These are phyloP conservation scores for Neurospora sp. DNA, from an alignment of 495 filamentous ascomycete species.

Conservation along the genomic window DNA sequence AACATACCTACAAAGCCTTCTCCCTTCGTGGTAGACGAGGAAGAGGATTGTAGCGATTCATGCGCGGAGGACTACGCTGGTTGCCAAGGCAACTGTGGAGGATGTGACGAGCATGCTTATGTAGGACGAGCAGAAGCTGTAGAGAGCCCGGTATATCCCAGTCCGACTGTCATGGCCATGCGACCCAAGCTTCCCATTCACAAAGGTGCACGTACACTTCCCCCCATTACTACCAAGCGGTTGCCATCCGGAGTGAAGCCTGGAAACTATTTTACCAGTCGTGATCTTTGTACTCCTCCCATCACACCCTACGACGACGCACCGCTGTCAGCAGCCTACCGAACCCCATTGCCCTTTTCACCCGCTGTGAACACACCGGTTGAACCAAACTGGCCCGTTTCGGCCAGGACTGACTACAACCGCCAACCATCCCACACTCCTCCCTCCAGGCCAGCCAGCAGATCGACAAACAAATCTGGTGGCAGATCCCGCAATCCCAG, in stretches of 20 bases:
- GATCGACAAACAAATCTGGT: neutral
- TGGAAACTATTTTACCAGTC: conserved; percentile 10
- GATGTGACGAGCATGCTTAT: conserved; percentile 2
- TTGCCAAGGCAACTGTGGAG: conserved; percentile 3
- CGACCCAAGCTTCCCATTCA: conserved; percentile 16
- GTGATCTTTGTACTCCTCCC: conserved; percentile 14
- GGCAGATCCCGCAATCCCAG: conserved; percentile 8
- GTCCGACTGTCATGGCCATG: conserved; percentile 2
- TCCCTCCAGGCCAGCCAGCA: conserved; percentile 3
- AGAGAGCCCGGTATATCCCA: conserved; percentile 6
- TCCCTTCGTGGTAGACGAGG: neutral
- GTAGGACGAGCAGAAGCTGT: neutral
- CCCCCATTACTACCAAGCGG: conserved; percentile 1
- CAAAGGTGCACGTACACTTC: conserved; percentile 6
- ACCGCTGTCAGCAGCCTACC: neutral
- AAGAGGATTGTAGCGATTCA: neutral
- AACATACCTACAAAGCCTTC: neutral
- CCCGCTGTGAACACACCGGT: conserved; percentile 9
- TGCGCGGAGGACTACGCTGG: neutral
- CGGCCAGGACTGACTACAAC: conserved; percentile 6
- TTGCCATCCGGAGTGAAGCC: conserved; percentile 7
- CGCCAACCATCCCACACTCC: conserved; percentile 1
- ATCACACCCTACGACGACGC: conserved; percentile 12
- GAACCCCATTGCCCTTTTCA: conserved; percentile 3
- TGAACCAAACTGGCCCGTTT: conserved; percentile 13